phyloP scores from a whole-genome alignment of 108 stramenopile species.

The Aurantiochytrium sp. region DNA sequence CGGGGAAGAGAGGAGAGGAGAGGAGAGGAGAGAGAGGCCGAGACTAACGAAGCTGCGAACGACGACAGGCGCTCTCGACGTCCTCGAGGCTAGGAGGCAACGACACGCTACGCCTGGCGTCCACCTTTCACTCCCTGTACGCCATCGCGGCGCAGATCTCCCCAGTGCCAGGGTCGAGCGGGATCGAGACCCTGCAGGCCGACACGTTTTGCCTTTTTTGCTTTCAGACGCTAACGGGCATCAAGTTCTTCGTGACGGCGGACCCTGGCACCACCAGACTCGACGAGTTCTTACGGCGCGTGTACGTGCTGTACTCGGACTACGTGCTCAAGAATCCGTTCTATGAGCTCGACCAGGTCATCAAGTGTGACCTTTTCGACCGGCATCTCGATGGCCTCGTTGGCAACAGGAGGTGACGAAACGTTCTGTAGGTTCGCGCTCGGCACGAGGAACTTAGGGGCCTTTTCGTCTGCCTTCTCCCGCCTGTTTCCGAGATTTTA shows the following conservation, averaged over 20 bases:
- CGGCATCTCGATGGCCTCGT: constrained; percentile 46
- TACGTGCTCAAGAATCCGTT: constrained; percentile 68
- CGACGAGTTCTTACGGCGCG: constrained; percentile 46
- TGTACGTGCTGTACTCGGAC: constrained; percentile 61
- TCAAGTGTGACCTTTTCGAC: constrained; percentile 60
- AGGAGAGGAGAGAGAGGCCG: too few species aligned
- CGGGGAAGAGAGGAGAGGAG: too few species aligned
- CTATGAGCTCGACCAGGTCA: constrained; percentile 64
- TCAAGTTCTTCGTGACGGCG: constrained; percentile 62
- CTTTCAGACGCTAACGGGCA: constrained; percentile 55
- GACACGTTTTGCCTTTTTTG: constrained; percentile 52
- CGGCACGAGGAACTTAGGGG: too few species aligned
- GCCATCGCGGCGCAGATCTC: constrained; percentile 62
- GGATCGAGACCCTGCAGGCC: constrained; percentile 59
- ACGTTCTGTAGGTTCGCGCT: too few species aligned
- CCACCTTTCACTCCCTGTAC: constrained; percentile 64
- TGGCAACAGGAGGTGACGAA: background rate
- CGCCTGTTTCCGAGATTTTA: too few species aligned
- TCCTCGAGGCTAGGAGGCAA: constrained; percentile 51
- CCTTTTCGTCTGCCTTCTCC: too few species aligned
- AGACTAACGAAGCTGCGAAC: too few species aligned
- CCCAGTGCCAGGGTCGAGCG: constrained; percentile 49
- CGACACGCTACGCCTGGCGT: constrained; percentile 59
- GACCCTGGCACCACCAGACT: constrained; percentile 49
- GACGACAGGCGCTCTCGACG: constrained; percentile 44